Base-by-base conservation (phyloP, 176 grass and related monocot species). In the Oryza meyeriana region DNA sequence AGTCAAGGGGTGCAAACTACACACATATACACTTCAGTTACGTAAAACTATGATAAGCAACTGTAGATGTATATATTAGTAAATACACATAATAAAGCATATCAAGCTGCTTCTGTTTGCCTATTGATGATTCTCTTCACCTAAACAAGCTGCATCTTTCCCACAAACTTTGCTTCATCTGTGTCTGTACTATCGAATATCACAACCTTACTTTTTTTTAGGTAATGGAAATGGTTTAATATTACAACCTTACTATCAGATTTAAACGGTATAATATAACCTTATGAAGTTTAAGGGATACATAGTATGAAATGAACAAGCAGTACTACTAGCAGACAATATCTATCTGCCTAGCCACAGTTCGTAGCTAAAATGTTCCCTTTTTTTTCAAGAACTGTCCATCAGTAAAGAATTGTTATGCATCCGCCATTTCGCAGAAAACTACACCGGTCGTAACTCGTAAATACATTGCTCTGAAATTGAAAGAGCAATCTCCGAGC, bases 1-100 rank as follows among this genome's bases (percentile, higher is more conserved):
- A 91, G 77, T 98, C 96, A 80, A 98, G 83, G 66, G 96, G 96
- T 40, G 93, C 90, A 88, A 98, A 89, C 93, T 98, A 68, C 59
- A 76, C 4, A 2, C 10, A 48, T 28, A 83, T 71, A 55, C 34
- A 57, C 9, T 59, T 25, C 55, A 59, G 55, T 59, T 59, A 25
- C 0, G 9, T n/a, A 59, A 59, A 59, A 59, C 55, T 25, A 25
- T 10, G 9, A 59, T 11, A 36, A 75, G 27, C 17, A n/a, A 25
- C 10, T 39, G 16, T 64, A 34, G 44, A 40, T 25, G 45, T 36
- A 17, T 69, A 66, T 62, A 78, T 16, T 30, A 33, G 58, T 42
- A 27, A 72, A 62, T 62, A 25, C 10, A 1, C 8, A 72, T n/a
- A 25, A 33, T 72, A 39, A 12, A 32, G 63, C 39, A 74, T 33